Percentiles rank a stretch among this genome's conserved stretches.
Evolutionary conservation across 2,329 filamentous ascomycete species (phyloP).

Genomic region (Teratosphaeria viscida): DNA sequence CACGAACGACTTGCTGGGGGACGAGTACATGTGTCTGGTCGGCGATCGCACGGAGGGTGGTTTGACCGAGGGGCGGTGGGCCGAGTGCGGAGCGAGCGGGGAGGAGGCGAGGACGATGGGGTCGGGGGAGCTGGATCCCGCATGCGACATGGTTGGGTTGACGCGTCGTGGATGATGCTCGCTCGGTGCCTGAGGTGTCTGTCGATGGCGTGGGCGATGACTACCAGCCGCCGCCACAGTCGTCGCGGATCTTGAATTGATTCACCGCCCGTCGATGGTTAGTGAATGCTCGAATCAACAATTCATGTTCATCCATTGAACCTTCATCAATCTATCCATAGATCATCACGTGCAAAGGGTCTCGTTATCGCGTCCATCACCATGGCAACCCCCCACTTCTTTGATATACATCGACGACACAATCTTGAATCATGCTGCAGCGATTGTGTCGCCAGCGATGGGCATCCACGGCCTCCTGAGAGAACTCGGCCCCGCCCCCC

Average conservation of each 20-base stretch:
- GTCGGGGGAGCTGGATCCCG: slow-evolving; percentile 21
- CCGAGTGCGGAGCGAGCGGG: slow-evolving; percentile 15
- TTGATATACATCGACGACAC: background rate
- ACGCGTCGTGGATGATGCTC: background rate
- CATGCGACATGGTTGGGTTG: background rate
- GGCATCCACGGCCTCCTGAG: slow-evolving; percentile 62
- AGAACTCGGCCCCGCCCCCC: slow-evolving; percentile 71
- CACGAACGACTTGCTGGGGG: slow-evolving; percentile 36
- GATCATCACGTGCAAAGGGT: background rate
- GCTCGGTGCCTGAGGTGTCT: too few species aligned
- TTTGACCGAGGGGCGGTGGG: slow-evolving; percentile 22
- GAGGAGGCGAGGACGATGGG: slow-evolving; percentile 25
- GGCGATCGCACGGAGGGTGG: slow-evolving; percentile 1
- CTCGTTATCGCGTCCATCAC: background rate
- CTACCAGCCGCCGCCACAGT: too few species aligned
- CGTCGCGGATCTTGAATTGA: too few species aligned
- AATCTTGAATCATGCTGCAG: background rate
- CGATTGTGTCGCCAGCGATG: background rate
- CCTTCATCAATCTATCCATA: background rate
- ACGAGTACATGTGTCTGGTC: slow-evolving; percentile 9
- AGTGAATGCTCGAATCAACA: background rate
- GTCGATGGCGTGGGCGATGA: too few species aligned
- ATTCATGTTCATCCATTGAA: background rate
- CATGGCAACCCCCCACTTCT: background rate
- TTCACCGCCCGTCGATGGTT: too few species aligned